Evolutionary conservation across 352 stramenopile genomes (phyloP).

Genomic region (Phytophthora melonis): DNA sequence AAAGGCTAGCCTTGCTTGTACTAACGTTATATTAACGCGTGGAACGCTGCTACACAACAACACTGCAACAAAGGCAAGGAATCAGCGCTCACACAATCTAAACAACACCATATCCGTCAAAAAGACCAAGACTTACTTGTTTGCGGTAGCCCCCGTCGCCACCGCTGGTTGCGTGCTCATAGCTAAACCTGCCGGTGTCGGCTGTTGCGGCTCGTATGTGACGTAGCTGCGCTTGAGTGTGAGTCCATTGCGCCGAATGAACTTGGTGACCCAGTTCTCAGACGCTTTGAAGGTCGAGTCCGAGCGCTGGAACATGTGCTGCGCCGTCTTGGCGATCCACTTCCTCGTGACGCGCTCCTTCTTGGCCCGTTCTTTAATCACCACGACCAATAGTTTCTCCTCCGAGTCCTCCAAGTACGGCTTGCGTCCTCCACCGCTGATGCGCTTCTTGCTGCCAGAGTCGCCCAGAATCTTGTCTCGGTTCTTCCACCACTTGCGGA

Average conservation of each 20-base stretch:
- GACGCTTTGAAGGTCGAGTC: constrained; percentile 79
- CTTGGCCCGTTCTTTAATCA: constrained; percentile 82
- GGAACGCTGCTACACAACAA: too few relatives aligned
- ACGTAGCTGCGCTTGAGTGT: constrained; percentile 84
- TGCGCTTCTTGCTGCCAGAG: constrained; percentile 75
- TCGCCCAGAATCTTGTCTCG: constrained; percentile 82
- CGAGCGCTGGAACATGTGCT: constrained; percentile 87
- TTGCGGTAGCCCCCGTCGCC: constrained; percentile 7
- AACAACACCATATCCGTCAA: too few relatives aligned
- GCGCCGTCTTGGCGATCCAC: constrained; percentile 86
- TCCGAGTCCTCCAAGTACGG: constrained; percentile 77
- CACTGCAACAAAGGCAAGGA: too few relatives aligned
- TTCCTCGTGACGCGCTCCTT: constrained; percentile 84
- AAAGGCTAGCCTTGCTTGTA: too few relatives aligned
- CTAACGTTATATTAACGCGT: too few relatives aligned
- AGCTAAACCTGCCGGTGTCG: not conserved
- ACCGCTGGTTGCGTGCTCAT: not conserved
- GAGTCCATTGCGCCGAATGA: constrained; percentile 80
- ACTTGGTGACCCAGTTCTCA: constrained; percentile 88
- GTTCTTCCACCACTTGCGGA: constrained; percentile 90
- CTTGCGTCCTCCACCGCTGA: constrained; percentile 76
- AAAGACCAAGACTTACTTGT: constrained; percentile 18
- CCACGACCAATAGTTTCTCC: constrained; percentile 75
- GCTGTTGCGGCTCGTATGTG: constrained; percentile 64
- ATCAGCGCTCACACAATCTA: too few relatives aligned